Percentiles rank a stretch among this genome's conserved stretches.
Conservation (phyloP, 495 filamentous ascomycete species). For the Penicillium lagena region DNA sequence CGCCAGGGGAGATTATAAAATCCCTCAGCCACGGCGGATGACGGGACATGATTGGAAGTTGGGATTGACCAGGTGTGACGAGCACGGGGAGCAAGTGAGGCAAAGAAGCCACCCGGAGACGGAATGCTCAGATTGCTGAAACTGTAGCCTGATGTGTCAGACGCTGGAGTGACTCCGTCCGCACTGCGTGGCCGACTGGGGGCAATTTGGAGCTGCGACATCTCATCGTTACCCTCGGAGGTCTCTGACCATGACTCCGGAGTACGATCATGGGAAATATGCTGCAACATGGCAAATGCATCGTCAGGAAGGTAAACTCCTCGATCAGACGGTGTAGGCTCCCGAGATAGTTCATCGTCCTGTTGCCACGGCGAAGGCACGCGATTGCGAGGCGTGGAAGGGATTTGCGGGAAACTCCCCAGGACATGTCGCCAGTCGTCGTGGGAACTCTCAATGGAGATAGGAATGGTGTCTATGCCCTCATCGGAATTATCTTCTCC, state of each 20-base stretch:
- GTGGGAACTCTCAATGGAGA: constrained; percentile 27
- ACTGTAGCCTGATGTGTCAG: constrained; percentile 44
- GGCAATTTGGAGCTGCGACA: constrained; percentile 33
- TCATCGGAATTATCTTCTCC: constrained; percentile 3
- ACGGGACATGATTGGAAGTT: constrained; percentile 46
- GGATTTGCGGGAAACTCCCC: constrained; percentile 30
- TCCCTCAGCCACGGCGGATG: constrained; percentile 72
- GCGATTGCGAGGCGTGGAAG: constrained; percentile 10
- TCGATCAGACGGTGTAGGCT: constrained; percentile 45
- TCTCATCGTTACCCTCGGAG: constrained; percentile 43
- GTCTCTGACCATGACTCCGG: constrained; percentile 38
- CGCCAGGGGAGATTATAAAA: constrained; percentile 82
- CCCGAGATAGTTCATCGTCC: constrained; percentile 23
- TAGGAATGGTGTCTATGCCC: constrained; percentile 24
- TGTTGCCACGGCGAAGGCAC: constrained; percentile 8
- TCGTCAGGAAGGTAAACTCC: constrained; percentile 71
- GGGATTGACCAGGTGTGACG: constrained; percentile 70
- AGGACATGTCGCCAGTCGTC: constrained; percentile 36
- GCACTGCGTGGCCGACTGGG: constrained; percentile 28
- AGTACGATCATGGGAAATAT: constrained; percentile 54
- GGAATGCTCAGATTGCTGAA: constrained; percentile 74
- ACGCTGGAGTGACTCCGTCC: constrained; percentile 41
- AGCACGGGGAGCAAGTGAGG: constrained; percentile 63
- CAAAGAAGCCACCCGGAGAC: constrained; percentile 87
- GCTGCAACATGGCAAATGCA: constrained; percentile 71